A percentile compares a stretch with the other conserved stretches of the same genome.
These are phyloP conservation scores for Aspergillus homomorphus DNA, from an alignment of 495 filamentous ascomycete genomes.

Conservation along the genomic window DNA sequence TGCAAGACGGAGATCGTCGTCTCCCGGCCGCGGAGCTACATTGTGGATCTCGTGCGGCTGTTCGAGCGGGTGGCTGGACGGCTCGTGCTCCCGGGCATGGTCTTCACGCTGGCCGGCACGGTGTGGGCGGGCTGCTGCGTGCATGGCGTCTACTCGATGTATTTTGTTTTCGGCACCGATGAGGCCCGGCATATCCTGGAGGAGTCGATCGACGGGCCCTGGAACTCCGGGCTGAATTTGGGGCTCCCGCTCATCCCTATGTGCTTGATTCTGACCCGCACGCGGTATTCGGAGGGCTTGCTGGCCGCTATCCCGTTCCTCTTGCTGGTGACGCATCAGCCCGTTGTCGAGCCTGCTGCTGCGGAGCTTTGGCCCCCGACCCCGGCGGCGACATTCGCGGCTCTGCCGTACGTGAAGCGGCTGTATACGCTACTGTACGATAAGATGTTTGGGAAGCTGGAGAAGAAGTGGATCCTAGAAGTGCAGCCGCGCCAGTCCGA, in stretches of 20 bases:
- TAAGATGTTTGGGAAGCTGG: constrained; percentile 57
- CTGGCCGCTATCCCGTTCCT: constrained; percentile 61
- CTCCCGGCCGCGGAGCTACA: constrained; percentile 63
- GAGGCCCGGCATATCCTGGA: constrained; percentile 53
- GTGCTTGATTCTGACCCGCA: constrained; percentile 57
- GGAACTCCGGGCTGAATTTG: constrained; percentile 45
- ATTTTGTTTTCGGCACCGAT: constrained; percentile 60
- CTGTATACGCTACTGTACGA: constrained; percentile 66
- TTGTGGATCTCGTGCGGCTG: constrained; percentile 57
- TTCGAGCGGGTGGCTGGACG: constrained; percentile 53
- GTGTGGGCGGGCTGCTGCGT: constrained; percentile 53
- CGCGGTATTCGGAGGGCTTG: constrained; percentile 54
- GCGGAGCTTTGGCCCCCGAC: constrained; percentile 69
- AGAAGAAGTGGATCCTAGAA: constrained; percentile 63
- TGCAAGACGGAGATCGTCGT: constrained; percentile 81
- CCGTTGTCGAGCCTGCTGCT: constrained; percentile 37
- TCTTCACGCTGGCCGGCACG: constrained; percentile 52
- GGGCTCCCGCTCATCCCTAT: constrained; percentile 63
- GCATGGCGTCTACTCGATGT: constrained; percentile 58
- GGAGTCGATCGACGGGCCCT: constrained; percentile 34
- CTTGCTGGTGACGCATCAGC: constrained; percentile 54
- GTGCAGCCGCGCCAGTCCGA: constrained; percentile 60
- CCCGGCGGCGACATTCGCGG: constrained; percentile 63
- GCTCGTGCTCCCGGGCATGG: constrained; percentile 57
- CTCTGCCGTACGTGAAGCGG: constrained; percentile 65